Evolutionary conservation across 306 rosid genomes (phyloP), one percentile per base, ranked within the genome.

Genomic region (Dalbergia cultrata): DNA sequence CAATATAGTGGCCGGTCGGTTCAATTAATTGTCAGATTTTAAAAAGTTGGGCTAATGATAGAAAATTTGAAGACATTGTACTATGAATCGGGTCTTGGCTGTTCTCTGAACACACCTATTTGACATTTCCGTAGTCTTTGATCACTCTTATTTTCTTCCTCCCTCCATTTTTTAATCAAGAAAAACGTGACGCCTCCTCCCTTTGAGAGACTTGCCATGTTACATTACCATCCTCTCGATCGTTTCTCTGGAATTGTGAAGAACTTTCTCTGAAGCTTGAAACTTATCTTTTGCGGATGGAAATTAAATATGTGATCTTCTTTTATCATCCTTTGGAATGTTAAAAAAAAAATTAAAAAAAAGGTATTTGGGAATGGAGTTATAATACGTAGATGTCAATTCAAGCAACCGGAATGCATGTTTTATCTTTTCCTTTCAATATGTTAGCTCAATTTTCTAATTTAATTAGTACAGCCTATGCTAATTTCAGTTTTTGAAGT

Each of bases 31-130:
- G 19, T 58, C 53, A 39, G 4, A 39, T 19, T 74, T 58, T 14
- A 17, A 21, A 44, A 58, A 58, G 37, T 9, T 26, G 13, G 58
- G 34, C 13, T 79, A 75, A 13, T 16, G 54, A 52, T 18, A 5
- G 34, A 81, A 75, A 81, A 53, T 21, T 21, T 21, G 22, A 12
- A 39, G 41, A 61, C 47, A 14, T 10, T 9, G 6, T 59, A 67
- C 69, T 80, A 31, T 69, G 78, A 41, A 53, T 56, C 67, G 0
- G 45, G 82, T 34, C 70, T 19, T 67, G 62, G 31, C 45, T 45
- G 37, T 45, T 54, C 71, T 60, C 17, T 71, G 34, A 16, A 34
- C 33, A 39, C 14, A 39, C 67, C 19, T 53, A 4, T 47, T 79
- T 69, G 63, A 44, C 43, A 7, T 6, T 50, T 71, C 70, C 53